phyloP scores from a whole-genome alignment of 805 yeast genomes.

The Kodamaea kaohsiungensis region DNA sequence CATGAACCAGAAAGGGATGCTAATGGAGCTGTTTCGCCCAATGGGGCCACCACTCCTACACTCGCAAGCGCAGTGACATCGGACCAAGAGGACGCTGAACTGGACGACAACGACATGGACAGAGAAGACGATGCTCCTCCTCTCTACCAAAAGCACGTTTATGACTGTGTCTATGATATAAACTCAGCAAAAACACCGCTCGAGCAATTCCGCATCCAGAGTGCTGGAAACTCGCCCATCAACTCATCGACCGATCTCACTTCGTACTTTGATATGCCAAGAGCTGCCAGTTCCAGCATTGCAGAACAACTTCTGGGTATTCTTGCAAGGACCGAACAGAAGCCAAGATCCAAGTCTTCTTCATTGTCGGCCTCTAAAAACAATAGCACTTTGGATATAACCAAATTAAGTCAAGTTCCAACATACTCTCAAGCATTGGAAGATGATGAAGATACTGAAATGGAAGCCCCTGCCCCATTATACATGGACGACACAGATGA shows the following conservation, averaged over 20 bases:
- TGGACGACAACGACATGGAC: conserved; percentile 25
- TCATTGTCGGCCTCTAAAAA: not conserved
- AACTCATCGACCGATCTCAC: conserved; percentile 6
- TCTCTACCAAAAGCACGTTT: conserved; percentile 38
- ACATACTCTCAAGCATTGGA: conserved; percentile 42
- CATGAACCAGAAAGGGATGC: conserved; percentile 5
- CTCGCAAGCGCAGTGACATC: not conserved
- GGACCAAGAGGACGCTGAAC: conserved; percentile 9
- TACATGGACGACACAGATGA: conserved; percentile 13
- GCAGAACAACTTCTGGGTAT: not conserved
- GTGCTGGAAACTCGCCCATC: conserved; percentile 11
- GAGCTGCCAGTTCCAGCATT: conserved; percentile 14
- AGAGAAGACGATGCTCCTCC: conserved; percentile 43
- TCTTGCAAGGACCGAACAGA: not conserved
- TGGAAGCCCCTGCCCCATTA: conserved; percentile 19
- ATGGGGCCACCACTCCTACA: conserved; percentile 2
- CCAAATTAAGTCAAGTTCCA: conserved; percentile 33
- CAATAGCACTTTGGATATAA: conserved; percentile 20
- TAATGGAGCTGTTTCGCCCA: not conserved
- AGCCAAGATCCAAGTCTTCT: not conserved
- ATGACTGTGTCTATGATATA: conserved; percentile 40
- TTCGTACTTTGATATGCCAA: conserved; percentile 30
- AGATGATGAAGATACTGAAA: conserved; percentile 31
- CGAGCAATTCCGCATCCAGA: conserved; percentile 33
- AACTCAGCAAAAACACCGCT: conserved; percentile 34